Evolutionary conservation across 352 stramenopile genomes (phyloP).

Genomic region (Thalassiosira sp.): DNA sequence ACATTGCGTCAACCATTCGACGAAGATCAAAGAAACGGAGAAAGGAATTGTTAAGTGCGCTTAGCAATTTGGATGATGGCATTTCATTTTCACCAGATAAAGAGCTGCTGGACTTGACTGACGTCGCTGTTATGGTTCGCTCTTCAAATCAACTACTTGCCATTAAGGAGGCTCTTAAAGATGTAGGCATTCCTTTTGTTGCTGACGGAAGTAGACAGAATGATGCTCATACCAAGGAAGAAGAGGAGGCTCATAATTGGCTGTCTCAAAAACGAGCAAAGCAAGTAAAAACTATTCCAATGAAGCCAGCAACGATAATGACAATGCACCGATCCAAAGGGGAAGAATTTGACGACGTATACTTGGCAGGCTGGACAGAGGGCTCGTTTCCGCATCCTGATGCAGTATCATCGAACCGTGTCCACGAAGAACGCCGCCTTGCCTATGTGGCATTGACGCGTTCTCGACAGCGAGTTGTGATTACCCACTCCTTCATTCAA

Average conservation of each 20-base stretch:
- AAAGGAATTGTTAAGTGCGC: slow-evolving; percentile 34
- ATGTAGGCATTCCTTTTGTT: slow-evolving; percentile 45
- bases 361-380: slow-evolving; percentile 67
- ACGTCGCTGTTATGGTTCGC: slow-evolving; percentile 66
- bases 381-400: slow-evolving; percentile 58
- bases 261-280: slow-evolving; percentile 7
- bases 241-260: slow-evolving; percentile 5
- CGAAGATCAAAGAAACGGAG: slow-evolving; percentile 55
- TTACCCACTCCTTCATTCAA: slow-evolving; percentile 60
- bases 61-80: slow-evolving; percentile 28
- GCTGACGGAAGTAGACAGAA: slow-evolving; percentile 21
- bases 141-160: slow-evolving; percentile 54
- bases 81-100: slow-evolving; percentile 7
- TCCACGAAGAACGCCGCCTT: slow-evolving; percentile 72
- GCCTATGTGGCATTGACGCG: slow-evolving; percentile 71
- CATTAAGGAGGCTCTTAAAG: slow-evolving; percentile 52
- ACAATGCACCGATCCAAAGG: slow-evolving; percentile 82
- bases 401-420: slow-evolving; percentile 45
- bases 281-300: slow-evolving; percentile 23
- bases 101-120: slow-evolving; percentile 48
- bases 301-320: slow-evolving; percentile 68
- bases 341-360: slow-evolving; percentile 83
- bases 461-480: slow-evolving; percentile 53
- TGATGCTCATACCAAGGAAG: background rate
- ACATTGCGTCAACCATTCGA: slow-evolving; percentile 55